Conservation (phyloP, 257 asterid species). For the Forsythia suspensa region DNA sequence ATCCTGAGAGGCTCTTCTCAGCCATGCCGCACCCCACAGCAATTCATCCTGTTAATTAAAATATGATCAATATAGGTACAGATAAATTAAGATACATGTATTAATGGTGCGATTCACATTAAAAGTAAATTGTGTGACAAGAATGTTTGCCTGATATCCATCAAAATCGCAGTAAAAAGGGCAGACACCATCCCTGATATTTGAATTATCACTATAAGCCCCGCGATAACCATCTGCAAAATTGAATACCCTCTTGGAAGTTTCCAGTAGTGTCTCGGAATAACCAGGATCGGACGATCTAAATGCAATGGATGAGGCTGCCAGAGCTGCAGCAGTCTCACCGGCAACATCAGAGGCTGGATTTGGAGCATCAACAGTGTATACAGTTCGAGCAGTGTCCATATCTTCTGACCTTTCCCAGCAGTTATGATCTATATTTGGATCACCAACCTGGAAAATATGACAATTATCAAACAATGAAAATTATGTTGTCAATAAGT, state of each 20-base stretch:
- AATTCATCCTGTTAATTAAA: conserved; percentile 69
- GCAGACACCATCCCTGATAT: conserved; percentile 69
- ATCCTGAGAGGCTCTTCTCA: conserved; percentile 70
- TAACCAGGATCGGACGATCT: conserved; percentile 74
- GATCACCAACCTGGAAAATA: conserved; percentile 79
- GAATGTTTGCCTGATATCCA: conserved; percentile 75
- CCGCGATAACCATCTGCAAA: conserved; percentile 83
- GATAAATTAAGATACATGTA: background rate
- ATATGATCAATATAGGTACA: background rate
- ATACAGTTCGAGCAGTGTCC: conserved; percentile 90
- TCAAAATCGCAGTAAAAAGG: conserved; percentile 93
- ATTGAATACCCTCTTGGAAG: conserved; percentile 62
- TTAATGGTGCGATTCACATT: too few species aligned
- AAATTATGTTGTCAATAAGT: too few species aligned
- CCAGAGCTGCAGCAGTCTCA: conserved; percentile 92
- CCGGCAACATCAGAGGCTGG: conserved; percentile 96
- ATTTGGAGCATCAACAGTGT: conserved; percentile 84
- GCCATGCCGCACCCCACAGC: conserved; percentile 99
- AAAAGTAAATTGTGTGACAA: background rate
- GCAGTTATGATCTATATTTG: conserved; percentile 75
- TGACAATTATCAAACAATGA: background rate
- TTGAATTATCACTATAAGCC: conserved; percentile 76
- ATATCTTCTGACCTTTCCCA: conserved; percentile 99
- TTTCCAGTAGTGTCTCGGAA: conserved; percentile 62
- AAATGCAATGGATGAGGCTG: conserved; percentile 86